phyloP scores from a whole-genome alignment of 768 basidiomycete species.

The Phallus indusiatus region DNA sequence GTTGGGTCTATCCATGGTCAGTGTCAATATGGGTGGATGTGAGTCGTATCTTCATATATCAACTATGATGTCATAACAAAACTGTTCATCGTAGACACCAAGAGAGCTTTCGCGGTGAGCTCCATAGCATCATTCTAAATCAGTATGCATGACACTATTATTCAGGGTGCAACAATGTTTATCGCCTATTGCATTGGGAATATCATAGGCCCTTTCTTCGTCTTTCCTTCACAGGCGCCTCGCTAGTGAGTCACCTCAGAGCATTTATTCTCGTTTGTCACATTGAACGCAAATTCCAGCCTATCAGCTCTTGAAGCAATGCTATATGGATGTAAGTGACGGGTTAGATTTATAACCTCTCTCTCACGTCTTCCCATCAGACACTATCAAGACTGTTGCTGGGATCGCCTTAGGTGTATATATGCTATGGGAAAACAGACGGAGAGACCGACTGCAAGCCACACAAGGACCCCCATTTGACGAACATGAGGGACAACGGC shows the following conservation, averaged over 20 bases:
- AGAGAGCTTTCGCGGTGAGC: slow-evolving; percentile 3
- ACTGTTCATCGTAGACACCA: neutral
- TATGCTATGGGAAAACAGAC: slow-evolving; percentile 21
- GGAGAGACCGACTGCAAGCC: slow-evolving; percentile 14
- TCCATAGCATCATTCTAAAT: no score
- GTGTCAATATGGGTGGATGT: slow-evolving; percentile 18
- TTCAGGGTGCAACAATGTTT: slow-evolving; percentile 4
- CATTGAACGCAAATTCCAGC: slow-evolving; percentile 9
- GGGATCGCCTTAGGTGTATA: slow-evolving; percentile 17
- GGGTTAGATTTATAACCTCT: slow-evolving; percentile 12
- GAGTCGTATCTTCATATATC: slow-evolving; percentile 15
- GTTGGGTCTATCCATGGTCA: slow-evolving; percentile 13
- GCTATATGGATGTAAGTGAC: slow-evolving; percentile 14
- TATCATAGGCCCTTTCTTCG: slow-evolving; percentile 5
- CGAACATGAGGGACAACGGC: neutral
- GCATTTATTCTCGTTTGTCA: neutral
- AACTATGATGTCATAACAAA: no score
- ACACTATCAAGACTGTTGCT: neutral
- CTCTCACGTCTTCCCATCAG: slow-evolving; percentile 9
- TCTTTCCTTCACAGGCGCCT: slow-evolving; percentile 1
- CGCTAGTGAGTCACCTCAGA: slow-evolving; percentile 1
- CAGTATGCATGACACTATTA: neutral
- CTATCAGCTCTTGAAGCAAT: slow-evolving; percentile 19
- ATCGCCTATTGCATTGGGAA: slow-evolving; percentile 5
- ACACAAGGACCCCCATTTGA: neutral